Percentiles rank a stretch among this genome's conserved stretches.
phyloP scores from a whole-genome alignment of 345 rosid species.

The Aquilaria malaccensis region DNA sequence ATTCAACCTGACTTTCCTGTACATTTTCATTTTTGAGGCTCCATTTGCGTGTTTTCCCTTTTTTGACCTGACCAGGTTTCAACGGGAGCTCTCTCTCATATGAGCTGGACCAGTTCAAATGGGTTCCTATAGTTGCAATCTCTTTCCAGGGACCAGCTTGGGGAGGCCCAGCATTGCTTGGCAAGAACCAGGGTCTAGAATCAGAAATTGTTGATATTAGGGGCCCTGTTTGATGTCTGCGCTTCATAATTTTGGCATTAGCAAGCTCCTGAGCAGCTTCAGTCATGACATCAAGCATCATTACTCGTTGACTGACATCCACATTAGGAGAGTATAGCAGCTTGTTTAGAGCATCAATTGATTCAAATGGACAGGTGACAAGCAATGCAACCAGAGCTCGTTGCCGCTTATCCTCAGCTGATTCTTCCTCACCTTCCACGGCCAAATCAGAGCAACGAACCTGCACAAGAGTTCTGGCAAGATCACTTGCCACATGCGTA shows the following conservation, averaged over 20 bases:
- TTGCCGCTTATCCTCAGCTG: conserved; percentile 93
- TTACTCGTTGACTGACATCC: conserved; percentile 87
- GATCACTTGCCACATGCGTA: conserved; percentile 66
- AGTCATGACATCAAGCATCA: conserved; percentile 93
- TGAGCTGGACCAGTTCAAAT: conserved; percentile 64
- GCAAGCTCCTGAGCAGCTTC: conserved; percentile 94
- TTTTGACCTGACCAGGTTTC: conserved; percentile 45
- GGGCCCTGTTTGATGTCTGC: conserved; percentile 37
- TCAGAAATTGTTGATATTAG: conserved; percentile 68
- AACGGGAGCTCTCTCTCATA: conserved; percentile 85
- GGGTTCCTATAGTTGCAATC: conserved; percentile 52
- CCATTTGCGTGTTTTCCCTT: conserved; percentile 88
- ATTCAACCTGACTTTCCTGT: conserved; percentile 38
- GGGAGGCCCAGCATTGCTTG: conserved; percentile 58
- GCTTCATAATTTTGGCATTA: conserved; percentile 46
- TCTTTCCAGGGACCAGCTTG: conserved; percentile 73
- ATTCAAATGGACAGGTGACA: conserved; percentile 68
- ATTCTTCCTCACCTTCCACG: conserved; percentile 92
- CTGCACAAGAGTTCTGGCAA: conserved; percentile 69
- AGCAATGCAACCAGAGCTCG: conserved; percentile 78
- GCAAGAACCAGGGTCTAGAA: conserved; percentile 91
- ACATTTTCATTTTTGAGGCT: conserved; percentile 41
- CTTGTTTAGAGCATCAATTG: conserved; percentile 57
- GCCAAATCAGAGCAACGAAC: conserved; percentile 89
- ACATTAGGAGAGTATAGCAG: conserved; percentile 79